Conservation (phyloP, 805 yeast genomes). For the Nakazawaea laoshanensis region DNA sequence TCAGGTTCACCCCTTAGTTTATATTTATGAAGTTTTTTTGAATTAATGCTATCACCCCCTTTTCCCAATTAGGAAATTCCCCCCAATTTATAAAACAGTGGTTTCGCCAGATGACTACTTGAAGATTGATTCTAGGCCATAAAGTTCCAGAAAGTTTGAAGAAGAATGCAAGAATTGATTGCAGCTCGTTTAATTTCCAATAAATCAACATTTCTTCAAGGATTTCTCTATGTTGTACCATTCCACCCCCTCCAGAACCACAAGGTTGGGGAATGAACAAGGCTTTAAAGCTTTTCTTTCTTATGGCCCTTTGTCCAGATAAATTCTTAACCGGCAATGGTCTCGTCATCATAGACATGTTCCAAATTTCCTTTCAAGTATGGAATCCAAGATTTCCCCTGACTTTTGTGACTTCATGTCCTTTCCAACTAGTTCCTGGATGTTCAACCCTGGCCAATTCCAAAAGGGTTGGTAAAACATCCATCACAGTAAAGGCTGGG, state of each 20-base stretch:
- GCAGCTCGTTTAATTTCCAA: too few relatives aligned
- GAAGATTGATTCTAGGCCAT: too few relatives aligned
- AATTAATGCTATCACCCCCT: too few relatives aligned
- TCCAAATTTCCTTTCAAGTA: constrained; percentile 23
- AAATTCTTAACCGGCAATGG: constrained; percentile 50
- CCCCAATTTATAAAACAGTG: too few relatives aligned
- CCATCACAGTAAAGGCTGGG: constrained; percentile 49
- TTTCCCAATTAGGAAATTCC: too few relatives aligned
- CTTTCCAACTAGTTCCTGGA: constrained; percentile 32
- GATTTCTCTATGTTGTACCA: too few relatives aligned
- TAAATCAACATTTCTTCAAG: too few relatives aligned
- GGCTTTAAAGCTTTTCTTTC: constrained; percentile 41
- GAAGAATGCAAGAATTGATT: too few relatives aligned
- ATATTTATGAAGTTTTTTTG: too few relatives aligned
- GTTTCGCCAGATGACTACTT: too few relatives aligned
- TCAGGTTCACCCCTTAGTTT: neutral
- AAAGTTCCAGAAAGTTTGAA: too few relatives aligned
- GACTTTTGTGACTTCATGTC: constrained; percentile 31
- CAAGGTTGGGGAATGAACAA: constrained; percentile 38
- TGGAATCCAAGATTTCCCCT: constrained; percentile 38
- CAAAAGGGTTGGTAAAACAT: constrained; percentile 46
- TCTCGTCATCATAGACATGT: constrained; percentile 30
- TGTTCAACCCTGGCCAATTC: constrained; percentile 36
- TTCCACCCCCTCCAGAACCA: too few relatives aligned
- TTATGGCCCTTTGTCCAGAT: constrained; percentile 47